These are phyloP conservation scores for Aspergillus bridgeri DNA, from an alignment of 495 filamentous ascomycete species.

Conservation along the genomic window DNA sequence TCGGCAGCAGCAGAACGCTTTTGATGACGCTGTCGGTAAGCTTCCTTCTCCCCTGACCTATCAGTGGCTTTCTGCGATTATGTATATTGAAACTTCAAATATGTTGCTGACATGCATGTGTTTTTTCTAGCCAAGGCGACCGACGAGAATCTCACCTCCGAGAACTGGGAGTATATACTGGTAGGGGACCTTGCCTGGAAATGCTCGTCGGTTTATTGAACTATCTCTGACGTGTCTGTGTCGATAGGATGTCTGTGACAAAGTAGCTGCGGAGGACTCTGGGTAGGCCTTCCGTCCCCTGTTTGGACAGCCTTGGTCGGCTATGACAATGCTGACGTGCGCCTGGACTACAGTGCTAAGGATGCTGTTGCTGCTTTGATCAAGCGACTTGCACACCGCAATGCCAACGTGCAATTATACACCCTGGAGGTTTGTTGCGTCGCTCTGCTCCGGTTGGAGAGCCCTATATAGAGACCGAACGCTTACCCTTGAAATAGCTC, in stretches of 20 bases:
- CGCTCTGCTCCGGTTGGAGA: not conserved
- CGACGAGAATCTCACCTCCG: constrained; percentile 94
- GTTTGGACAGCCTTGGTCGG: not conserved
- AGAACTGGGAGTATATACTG: constrained; percentile 98
- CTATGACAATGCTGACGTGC: constrained; percentile 17
- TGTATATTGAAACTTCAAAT: not conserved
- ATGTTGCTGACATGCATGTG: constrained; percentile 22
- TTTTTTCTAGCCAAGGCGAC: constrained; percentile 80
- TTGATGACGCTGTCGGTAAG: constrained; percentile 79
- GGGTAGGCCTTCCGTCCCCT: constrained; percentile 44
- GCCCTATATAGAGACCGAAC: no score
- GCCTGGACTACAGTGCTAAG: constrained; percentile 56
- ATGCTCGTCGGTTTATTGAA: not conserved
- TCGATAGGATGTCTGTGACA: constrained; percentile 86
- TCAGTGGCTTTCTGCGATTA: not conserved
- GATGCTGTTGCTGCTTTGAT: constrained; percentile 93
- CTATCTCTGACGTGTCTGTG: constrained; percentile 19
- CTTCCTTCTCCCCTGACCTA: constrained; percentile 12
- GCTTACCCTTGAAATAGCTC: constrained; percentile 44
- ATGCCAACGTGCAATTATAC: constrained; percentile 99
- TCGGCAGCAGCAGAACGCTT: constrained; percentile 73
- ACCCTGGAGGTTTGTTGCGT: constrained; percentile 73
- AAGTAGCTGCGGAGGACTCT: constrained; percentile 63
- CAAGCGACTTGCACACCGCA: constrained; percentile 92
- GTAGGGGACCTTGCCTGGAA: constrained; percentile 28